phyloP scores from a whole-genome alignment of 2,329 filamentous ascomycete genomes.

The Bretziella fagacearum region DNA sequence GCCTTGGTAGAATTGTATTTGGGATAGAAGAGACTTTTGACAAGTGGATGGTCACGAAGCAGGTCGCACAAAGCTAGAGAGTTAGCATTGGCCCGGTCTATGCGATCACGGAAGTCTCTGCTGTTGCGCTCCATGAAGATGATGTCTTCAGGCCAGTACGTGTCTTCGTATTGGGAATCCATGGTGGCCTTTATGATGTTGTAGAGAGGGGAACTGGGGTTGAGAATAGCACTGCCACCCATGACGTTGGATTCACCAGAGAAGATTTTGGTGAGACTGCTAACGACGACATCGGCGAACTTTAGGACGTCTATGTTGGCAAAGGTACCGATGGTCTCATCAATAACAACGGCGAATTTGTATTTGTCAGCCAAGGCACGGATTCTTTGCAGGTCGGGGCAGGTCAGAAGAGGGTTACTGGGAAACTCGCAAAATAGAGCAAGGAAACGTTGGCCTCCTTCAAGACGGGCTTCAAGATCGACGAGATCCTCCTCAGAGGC shows the following conservation, averaged over 20 bases:
- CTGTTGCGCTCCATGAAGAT: conserved; percentile 95
- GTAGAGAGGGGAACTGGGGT: conserved; percentile 55
- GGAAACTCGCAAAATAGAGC: conserved; percentile 91
- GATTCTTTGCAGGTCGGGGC: conserved; percentile 72
- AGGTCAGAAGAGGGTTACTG: conserved; percentile 72
- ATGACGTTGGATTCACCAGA: conserved; percentile 97
- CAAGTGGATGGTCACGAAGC: conserved; percentile 39
- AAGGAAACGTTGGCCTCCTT: conserved; percentile 57
- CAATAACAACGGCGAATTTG: conserved; percentile 77
- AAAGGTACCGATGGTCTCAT: conserved; percentile 94
- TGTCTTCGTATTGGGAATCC: conserved; percentile 58
- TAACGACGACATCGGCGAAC: conserved; percentile 80
- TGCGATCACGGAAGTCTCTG: conserved; percentile 69
- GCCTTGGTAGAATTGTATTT: conserved; percentile 52
- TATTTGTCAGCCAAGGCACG: conserved; percentile 62
- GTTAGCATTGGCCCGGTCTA: conserved; percentile 70
- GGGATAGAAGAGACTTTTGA: conserved; percentile 76
- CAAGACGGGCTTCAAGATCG: conserved; percentile 57
- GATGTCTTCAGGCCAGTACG: conserved; percentile 84
- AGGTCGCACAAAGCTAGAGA: conserved; percentile 68
- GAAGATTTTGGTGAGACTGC: conserved; percentile 92
- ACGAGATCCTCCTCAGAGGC: conserved; percentile 64
- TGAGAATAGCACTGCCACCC: conserved; percentile 60
- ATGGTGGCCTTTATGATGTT: conserved; percentile 47
- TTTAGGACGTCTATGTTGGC: conserved; percentile 88